Percentiles rank a stretch among this genome's conserved stretches.
phyloP scores from a whole-genome alignment of 2,329 filamentous ascomycete species.

The Penicillium sp. region DNA sequence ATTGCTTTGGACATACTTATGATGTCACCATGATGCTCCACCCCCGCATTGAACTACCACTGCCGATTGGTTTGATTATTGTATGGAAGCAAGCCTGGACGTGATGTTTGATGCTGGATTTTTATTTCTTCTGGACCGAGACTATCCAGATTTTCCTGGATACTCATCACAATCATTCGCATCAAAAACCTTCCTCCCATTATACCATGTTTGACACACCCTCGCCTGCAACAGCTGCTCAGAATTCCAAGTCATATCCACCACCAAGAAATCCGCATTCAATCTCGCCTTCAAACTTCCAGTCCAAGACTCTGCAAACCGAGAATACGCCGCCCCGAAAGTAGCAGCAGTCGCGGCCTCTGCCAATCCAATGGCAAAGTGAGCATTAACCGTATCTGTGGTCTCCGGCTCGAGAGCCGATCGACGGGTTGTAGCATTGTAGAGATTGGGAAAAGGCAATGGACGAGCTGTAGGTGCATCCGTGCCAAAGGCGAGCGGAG shows the following conservation, averaged over 20 bases:
- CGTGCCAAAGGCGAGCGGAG: conserved; percentile 44
- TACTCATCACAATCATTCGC: not conserved
- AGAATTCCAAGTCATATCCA: conserved; percentile 41
- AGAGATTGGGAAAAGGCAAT: conserved; percentile 44
- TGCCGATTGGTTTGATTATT: no score
- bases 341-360: conserved; percentile 44
- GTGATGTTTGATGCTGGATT: no score
- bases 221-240: conserved; percentile 39
- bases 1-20: not conserved
- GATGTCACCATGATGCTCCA: conserved; percentile 14
- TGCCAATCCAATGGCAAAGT: conserved; percentile 41
- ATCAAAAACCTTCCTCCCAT: conserved; percentile 33
- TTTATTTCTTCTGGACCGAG: no score
- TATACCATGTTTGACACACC: conserved; percentile 45
- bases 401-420: conserved; percentile 40
- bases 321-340: conserved; percentile 43
- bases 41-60: not conserved
- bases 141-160: no score
- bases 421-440: conserved; percentile 46
- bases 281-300: conserved; percentile 39
- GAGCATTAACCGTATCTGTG: conserved; percentile 39
- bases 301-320: conserved; percentile 41
- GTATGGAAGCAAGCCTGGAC: not conserved
- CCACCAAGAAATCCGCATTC: conserved; percentile 43
- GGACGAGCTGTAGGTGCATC: conserved; percentile 48